Evolutionary conservation across 495 filamentous ascomycete species (phyloP).

Genomic region (Trichocladium antarcticum): DNA sequence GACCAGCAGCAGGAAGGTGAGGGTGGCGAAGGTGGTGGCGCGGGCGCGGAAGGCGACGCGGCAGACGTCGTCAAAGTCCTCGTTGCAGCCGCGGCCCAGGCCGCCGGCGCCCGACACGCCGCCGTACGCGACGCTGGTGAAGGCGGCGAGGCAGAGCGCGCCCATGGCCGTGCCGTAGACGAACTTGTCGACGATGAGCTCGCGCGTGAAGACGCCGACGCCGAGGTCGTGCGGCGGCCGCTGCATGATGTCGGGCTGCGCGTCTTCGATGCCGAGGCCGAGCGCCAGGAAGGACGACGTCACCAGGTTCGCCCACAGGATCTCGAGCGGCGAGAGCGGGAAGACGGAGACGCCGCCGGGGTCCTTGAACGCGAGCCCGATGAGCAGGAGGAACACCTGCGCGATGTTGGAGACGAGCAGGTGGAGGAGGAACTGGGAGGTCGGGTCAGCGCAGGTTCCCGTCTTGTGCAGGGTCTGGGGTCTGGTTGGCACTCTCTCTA

Average conservation of each 20-base stretch:
- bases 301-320: slow-evolving; percentile 68
- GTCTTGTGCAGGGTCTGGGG: no score
- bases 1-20: slow-evolving; percentile 61
- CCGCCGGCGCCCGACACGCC: slow-evolving; percentile 51
- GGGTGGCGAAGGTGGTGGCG: slow-evolving; percentile 61
- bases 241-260: slow-evolving; percentile 57
- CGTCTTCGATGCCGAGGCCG: slow-evolving; percentile 60
- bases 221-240: slow-evolving; percentile 57
- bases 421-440: slow-evolving; percentile 73
- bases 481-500: no score
- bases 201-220: slow-evolving; percentile 56
- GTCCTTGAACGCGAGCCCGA: slow-evolving; percentile 65
- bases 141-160: slow-evolving; percentile 51
- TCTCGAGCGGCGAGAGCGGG: slow-evolving; percentile 60
- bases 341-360: slow-evolving; percentile 54
- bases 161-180: slow-evolving; percentile 64
- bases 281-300: slow-evolving; percentile 67
- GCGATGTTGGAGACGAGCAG: slow-evolving; percentile 63
- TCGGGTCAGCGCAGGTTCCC: background rate
- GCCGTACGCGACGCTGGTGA: slow-evolving; percentile 52
- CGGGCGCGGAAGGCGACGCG: slow-evolving; percentile 59
- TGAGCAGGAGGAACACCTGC: slow-evolving; percentile 58
- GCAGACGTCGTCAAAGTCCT: slow-evolving; percentile 42
- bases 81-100: slow-evolving; percentile 54
- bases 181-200: slow-evolving; percentile 61